Evolutionary conservation across 2,329 filamentous ascomycete genomes (phyloP).

Genomic region (Sporothrix humicola): DNA sequence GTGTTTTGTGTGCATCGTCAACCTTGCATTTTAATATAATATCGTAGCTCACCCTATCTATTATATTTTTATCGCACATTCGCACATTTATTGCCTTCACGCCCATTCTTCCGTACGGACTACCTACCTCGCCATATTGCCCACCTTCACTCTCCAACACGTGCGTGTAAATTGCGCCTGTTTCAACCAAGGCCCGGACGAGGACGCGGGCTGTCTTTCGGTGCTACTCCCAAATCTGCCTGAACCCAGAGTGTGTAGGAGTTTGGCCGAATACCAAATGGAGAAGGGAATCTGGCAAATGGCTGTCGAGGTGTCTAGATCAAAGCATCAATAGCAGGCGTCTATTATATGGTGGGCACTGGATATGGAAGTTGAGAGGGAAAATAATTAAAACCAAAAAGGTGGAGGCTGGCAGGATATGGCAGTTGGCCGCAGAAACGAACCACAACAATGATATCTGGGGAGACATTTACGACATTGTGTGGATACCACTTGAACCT

Average conservation of each 20-base stretch:
- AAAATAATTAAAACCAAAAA: neutral
- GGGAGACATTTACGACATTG: neutral
- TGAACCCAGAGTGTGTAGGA: constrained; percentile 21
- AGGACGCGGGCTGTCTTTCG: constrained; percentile 31
- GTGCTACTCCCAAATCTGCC: constrained; percentile 32
- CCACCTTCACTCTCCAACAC: constrained; percentile 20
- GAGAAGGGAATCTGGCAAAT: neutral
- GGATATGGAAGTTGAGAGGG: neutral
- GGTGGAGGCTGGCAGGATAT: neutral
- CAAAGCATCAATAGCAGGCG: neutral
- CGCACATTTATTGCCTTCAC: too few species aligned
- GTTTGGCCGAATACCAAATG: constrained; percentile 11
- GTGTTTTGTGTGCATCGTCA: too few species aligned
- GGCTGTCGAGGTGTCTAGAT: neutral
- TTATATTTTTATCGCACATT: too few species aligned
- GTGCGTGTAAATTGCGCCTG: constrained; percentile 29
- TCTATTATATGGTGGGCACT: neutral
- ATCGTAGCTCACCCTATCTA: too few species aligned
- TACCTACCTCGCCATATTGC: neutral
- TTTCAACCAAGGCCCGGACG: constrained; percentile 30
- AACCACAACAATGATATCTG: neutral
- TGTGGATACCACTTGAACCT: neutral
- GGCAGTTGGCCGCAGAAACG: constrained; percentile 5
- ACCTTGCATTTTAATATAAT: too few species aligned
- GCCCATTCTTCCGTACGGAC: neutral